Evolutionary conservation across 2,329 filamentous ascomycete species (phyloP).

Genomic region (Ceratocystis ficicola): DNA sequence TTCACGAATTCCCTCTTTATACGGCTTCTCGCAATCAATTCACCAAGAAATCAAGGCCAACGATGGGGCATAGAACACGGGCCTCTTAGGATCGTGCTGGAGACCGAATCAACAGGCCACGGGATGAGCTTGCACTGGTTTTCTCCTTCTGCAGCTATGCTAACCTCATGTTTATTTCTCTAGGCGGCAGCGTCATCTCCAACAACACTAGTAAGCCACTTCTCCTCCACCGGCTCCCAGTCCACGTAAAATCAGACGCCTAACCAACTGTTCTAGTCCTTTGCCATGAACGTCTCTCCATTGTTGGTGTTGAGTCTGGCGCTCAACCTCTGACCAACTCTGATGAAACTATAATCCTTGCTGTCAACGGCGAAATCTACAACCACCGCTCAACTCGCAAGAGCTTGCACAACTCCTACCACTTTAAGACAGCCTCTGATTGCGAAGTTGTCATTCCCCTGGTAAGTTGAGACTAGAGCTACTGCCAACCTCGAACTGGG

Average conservation of each 20-base stretch:
- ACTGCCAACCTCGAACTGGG: neutral
- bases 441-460: constrained; percentile 98
- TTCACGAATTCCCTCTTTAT: neutral
- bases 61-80: neutral
- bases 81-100: neutral
- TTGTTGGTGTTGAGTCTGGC: constrained; percentile 93
- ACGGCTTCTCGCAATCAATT: neutral
- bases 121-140: neutral
- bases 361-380: constrained; percentile 99
- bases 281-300: constrained; percentile 92
- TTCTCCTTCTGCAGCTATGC: constrained; percentile 10
- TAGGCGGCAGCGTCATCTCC: constrained; percentile 75
- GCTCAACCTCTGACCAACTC: constrained; percentile 91
- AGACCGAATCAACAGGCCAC: neutral
- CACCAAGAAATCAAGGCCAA: neutral
- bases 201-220: constrained; percentile 72
- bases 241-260: neutral
- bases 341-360: constrained; percentile 75
- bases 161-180: constrained; percentile 27
- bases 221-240: neutral
- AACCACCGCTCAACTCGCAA: constrained; percentile 96
- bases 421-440: constrained; percentile 97
- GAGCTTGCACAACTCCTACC: constrained; percentile 66
- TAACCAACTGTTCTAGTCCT: constrained; percentile 47
- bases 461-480: constrained; percentile 41